phyloP scores from a whole-genome alignment of 805 yeast genomes.

The Ogataea nakhonphanomensis region DNA sequence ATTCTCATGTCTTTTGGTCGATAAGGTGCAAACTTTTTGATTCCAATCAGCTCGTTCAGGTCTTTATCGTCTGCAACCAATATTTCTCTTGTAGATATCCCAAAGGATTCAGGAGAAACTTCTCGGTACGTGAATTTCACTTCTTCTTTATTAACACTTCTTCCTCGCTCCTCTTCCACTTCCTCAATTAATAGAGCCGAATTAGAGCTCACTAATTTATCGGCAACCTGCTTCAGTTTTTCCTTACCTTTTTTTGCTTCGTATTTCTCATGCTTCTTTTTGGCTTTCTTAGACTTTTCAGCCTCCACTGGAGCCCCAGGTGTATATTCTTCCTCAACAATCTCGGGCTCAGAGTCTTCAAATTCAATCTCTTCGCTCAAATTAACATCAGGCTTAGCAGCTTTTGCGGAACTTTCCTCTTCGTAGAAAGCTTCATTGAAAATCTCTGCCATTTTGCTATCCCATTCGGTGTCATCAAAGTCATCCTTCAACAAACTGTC shows the following conservation, averaged over 20 bases:
- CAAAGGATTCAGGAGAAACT: constrained; percentile 92
- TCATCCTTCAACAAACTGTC: constrained; percentile 79
- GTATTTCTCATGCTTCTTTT: constrained; percentile 51
- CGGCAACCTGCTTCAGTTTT: constrained; percentile 63
- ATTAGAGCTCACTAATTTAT: constrained; percentile 73
- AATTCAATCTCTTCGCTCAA: constrained; percentile 11
- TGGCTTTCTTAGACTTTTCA: constrained; percentile 48
- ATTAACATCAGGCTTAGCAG: too few relatives aligned
- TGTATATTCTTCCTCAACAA: constrained; percentile 31
- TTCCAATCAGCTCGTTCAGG: constrained; percentile 78
- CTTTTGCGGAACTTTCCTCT: constrained; percentile 35
- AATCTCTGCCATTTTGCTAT: constrained; percentile 73
- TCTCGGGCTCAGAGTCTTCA: constrained; percentile 31
- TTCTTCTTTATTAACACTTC: constrained; percentile 46
- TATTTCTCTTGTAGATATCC: constrained; percentile 81
- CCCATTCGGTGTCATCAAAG: constrained; percentile 91
- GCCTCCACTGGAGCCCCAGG: constrained; percentile 24
- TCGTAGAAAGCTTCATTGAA: constrained; percentile 81
- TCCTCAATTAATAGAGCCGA: constrained; percentile 63
- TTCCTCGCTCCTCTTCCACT: constrained; percentile 62
- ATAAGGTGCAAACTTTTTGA: constrained; percentile 92
- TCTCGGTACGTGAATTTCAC: constrained; percentile 80
- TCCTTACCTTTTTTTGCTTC: constrained; percentile 60
- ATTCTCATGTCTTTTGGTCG: constrained; percentile 66
- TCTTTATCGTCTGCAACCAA: constrained; percentile 84